phyloP scores from a whole-genome alignment of 305 asterid species.

The Rubia occidens region DNA sequence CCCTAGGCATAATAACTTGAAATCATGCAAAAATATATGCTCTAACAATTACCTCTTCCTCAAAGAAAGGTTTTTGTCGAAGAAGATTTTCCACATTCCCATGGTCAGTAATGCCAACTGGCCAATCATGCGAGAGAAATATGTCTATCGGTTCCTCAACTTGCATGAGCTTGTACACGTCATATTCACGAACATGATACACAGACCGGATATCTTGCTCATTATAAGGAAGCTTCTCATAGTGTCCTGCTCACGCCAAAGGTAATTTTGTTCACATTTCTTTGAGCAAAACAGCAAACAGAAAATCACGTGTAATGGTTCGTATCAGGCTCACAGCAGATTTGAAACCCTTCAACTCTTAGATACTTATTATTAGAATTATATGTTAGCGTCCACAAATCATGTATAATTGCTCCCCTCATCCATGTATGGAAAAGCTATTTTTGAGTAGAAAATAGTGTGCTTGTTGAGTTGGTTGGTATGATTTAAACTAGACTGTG shows the following conservation, averaged over 20 bases:
- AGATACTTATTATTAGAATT: background rate
- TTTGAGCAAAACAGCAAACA: constrained; percentile 5
- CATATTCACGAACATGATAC: constrained; percentile 93
- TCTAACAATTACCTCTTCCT: constrained; percentile 52
- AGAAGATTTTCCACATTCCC: constrained; percentile 64
- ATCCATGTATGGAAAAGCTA: background rate
- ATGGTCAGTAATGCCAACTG: constrained; percentile 64
- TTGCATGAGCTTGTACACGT: constrained; percentile 87
- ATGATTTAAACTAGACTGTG: background rate
- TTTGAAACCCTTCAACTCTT: background rate
- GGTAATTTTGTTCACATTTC: constrained; percentile 12
- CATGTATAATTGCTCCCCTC: background rate
- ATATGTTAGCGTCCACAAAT: background rate
- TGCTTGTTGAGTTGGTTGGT: background rate
- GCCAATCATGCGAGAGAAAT: constrained; percentile 98
- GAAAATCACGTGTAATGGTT: background rate
- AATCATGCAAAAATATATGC: background rate
- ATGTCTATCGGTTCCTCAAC: constrained; percentile 87
- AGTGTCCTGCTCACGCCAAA: constrained; percentile 60
- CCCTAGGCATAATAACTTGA: background rate
- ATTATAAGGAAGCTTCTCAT: constrained; percentile 76
- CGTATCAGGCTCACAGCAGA: constrained; percentile 5
- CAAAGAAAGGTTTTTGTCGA: constrained; percentile 55
- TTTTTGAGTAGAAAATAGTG: background rate
- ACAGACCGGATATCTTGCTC: constrained; percentile 67